A percentile compares a stretch with the other conserved stretches of the same genome.
Evolutionary conservation across 345 rosid genomes (phyloP).

Genomic region (Cardamine resedifolia): DNA sequence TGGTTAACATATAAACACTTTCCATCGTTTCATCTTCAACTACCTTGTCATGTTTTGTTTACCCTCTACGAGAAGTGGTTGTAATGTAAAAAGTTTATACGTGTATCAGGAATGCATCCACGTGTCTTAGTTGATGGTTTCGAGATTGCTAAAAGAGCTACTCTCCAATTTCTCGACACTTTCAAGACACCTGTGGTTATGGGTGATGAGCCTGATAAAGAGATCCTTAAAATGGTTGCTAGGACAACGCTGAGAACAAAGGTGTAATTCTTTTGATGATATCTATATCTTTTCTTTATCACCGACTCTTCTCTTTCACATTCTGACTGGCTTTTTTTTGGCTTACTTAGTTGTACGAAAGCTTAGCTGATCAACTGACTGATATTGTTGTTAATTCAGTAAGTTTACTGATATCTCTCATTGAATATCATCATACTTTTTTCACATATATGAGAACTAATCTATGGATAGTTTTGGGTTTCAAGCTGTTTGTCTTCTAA

Average conservation of each 20-base stretch:
- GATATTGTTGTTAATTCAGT: conserved; percentile 85
- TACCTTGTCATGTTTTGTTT: conserved; percentile 5
- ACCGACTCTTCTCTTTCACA: neutral
- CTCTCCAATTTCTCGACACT: conserved; percentile 87
- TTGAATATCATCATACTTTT: neutral
- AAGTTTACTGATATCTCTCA: conserved; percentile 33
- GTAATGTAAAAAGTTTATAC: neutral
- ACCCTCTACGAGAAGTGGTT: neutral
- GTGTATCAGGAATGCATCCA: conserved; percentile 87
- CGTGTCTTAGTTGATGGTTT: conserved; percentile 98
- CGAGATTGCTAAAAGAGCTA: conserved; percentile 92
- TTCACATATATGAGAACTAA: neutral
- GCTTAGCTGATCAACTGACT: conserved; percentile 92
- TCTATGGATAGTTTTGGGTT: conserved; percentile 13
- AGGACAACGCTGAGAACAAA: conserved; percentile 92
- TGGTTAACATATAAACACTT: neutral
- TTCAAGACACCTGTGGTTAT: conserved; percentile 95
- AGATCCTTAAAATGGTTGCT: conserved; percentile 94
- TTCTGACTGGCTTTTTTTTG: conserved; percentile 14
- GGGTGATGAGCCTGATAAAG: conserved; percentile 93
- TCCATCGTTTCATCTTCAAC: neutral
- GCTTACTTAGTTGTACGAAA: conserved; percentile 65
- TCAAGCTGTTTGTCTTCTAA: neutral
- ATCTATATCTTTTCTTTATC: conserved; percentile 19
- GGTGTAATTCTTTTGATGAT: conserved; percentile 41